Conservation (phyloP, 192 early-diverging fungal genomes). For the Rhizophagus clarus region DNA sequence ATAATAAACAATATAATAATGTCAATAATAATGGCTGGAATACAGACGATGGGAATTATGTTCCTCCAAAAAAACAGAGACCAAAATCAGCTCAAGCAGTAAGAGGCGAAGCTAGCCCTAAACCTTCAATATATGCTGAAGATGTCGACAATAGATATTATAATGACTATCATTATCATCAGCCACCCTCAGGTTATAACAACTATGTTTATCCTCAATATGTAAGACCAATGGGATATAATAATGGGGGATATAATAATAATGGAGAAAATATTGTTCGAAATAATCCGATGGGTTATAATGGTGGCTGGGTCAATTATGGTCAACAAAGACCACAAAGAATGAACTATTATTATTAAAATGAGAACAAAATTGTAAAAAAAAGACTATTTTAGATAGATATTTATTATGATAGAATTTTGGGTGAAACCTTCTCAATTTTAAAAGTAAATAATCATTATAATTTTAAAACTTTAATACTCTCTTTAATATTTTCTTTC, state of each 20-base stretch:
- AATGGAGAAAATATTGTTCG: not conserved
- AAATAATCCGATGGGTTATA: not conserved
- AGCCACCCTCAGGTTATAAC: not conserved
- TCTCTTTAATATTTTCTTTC: too few species aligned
- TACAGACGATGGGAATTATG: not conserved
- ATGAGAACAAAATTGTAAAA: not conserved
- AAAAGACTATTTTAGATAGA: not conserved
- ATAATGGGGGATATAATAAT: not conserved
- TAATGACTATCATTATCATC: not conserved
- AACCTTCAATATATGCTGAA: not conserved
- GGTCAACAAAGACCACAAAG: not conserved
- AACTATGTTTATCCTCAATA: not conserved
- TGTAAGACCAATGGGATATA: not conserved
- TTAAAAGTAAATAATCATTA: not conserved
- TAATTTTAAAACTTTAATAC: too few species aligned
- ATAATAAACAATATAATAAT: not conserved
- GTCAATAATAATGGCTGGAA: not conserved
- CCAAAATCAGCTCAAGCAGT: constrained; percentile 2
- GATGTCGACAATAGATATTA: not conserved
- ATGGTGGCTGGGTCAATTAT: not conserved
- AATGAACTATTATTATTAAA: not conserved
- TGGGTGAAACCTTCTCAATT: not conserved
- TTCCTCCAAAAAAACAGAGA: not conserved
- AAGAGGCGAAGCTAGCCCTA: not conserved
- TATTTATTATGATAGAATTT: not conserved